Conservation (phyloP, 139 green algal genomes). For the Volvox africanus region DNA sequence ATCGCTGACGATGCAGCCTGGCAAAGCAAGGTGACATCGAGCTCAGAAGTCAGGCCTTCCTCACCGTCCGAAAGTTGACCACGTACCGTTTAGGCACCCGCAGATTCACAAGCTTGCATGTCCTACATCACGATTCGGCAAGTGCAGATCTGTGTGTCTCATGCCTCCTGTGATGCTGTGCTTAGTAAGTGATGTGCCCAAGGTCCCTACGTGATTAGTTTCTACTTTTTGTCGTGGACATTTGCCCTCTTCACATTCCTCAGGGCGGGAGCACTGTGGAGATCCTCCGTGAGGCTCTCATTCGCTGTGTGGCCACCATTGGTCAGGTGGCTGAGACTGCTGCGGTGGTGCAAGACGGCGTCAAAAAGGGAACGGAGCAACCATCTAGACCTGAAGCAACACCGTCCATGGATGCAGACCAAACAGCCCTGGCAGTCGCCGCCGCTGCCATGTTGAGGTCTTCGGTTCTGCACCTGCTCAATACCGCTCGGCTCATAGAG, state of each 20-base stretch:
- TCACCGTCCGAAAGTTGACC: background rate
- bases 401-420: background rate
- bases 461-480: background rate
- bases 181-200: no score
- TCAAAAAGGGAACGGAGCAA: background rate
- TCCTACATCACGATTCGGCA: no score
- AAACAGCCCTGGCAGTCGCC: no score
- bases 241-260: background rate
- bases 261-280: background rate
- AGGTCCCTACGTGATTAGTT: no score
- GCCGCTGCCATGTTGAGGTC: background rate
- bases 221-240: no score
- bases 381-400: background rate
- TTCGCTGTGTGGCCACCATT: background rate
- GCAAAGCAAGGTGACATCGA: conserved; percentile 8
- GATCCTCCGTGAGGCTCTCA: background rate
- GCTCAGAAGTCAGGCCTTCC: background rate
- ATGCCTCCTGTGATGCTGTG: no score
- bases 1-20: conserved; percentile 10
- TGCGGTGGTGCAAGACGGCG: background rate
- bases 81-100: no score
- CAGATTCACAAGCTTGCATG: no score
- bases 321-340: background rate
- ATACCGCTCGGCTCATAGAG: background rate
- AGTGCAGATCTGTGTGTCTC: no score